These are phyloP conservation scores for Tremellales sp. DNA, from an alignment of 1,284 basidiomycete genomes.

Conservation along the genomic window DNA sequence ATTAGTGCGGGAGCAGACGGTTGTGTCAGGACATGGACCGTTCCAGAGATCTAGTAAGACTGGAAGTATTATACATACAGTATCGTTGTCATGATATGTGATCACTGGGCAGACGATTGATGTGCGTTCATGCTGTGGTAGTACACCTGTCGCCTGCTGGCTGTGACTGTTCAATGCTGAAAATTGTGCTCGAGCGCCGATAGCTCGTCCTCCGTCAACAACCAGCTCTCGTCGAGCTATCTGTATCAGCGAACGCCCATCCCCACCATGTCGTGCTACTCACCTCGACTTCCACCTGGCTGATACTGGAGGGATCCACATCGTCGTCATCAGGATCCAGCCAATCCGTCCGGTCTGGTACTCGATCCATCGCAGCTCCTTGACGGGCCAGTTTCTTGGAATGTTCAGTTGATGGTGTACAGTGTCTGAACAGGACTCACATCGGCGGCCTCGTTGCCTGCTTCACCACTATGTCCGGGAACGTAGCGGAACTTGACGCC, in stretches of 20 bases:
- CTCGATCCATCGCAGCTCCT: constrained; percentile 29
- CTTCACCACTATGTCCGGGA: constrained; percentile 37
- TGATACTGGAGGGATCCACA: constrained; percentile 37
- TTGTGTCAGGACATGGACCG: constrained; percentile 66
- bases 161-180: background rate
- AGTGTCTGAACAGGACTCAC: constrained; percentile 21
- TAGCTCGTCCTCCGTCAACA: constrained; percentile 33
- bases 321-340: constrained; percentile 32
- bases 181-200: constrained; percentile 24
- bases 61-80: background rate
- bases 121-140: too few relatives aligned
- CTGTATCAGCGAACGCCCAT: background rate
- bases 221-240: constrained; percentile 35
- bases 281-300: constrained; percentile 51
- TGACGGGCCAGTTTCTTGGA: constrained; percentile 34
- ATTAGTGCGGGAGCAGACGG: constrained; percentile 79
- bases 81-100: too few relatives aligned
- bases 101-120: too few relatives aligned
- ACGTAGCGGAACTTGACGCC: constrained; percentile 44
- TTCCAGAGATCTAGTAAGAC: constrained; percentile 17
- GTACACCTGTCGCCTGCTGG: too few relatives aligned
- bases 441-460: constrained; percentile 48
- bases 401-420: background rate
- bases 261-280: background rate
- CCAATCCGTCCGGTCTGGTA: constrained; percentile 33